Evolutionary conservation across 2,329 filamentous ascomycete species (phyloP).

Genomic region (Xylaria sp.): DNA sequence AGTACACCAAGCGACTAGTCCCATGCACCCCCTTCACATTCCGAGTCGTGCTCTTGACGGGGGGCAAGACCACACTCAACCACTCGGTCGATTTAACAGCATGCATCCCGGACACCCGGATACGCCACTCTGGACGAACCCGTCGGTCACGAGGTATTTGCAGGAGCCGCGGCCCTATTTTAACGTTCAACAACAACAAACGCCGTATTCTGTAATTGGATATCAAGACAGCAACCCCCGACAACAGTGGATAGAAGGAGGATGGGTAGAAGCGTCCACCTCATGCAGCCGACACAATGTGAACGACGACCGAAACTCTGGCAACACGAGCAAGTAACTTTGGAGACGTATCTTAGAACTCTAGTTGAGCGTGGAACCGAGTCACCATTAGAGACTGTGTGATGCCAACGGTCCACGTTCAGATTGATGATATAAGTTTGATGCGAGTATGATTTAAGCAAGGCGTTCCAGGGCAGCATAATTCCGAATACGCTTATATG

Average conservation of each 20-base stretch:
- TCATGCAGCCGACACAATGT: constrained; percentile 32
- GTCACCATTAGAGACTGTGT: neutral
- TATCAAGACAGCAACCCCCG: constrained; percentile 22
- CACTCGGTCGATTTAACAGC: constrained; percentile 32
- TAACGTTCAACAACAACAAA: constrained; percentile 35
- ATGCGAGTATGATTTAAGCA: constrained; percentile 20
- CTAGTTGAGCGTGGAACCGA: constrained; percentile 38
- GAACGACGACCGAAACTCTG: constrained; percentile 35
- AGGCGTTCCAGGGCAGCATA: constrained; percentile 28
- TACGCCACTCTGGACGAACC: constrained; percentile 35
- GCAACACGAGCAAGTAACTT: constrained; percentile 36
- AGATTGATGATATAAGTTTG: constrained; percentile 14
- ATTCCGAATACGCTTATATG: constrained; percentile 3
- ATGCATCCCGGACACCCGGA: constrained; percentile 32
- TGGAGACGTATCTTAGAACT: constrained; percentile 23
- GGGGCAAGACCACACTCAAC: constrained; percentile 36
- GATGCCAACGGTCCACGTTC: neutral
- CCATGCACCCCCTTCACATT: constrained; percentile 29
- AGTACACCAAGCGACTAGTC: constrained; percentile 21
- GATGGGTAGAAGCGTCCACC: constrained; percentile 38
- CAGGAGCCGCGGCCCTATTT: constrained; percentile 36
- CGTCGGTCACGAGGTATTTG: constrained; percentile 21
- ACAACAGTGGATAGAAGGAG: constrained; percentile 28
- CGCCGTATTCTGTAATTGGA: constrained; percentile 20
- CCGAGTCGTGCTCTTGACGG: constrained; percentile 33